phyloP scores from a whole-genome alignment of 495 filamentous ascomycete species.

The Podospora tetraspora region DNA sequence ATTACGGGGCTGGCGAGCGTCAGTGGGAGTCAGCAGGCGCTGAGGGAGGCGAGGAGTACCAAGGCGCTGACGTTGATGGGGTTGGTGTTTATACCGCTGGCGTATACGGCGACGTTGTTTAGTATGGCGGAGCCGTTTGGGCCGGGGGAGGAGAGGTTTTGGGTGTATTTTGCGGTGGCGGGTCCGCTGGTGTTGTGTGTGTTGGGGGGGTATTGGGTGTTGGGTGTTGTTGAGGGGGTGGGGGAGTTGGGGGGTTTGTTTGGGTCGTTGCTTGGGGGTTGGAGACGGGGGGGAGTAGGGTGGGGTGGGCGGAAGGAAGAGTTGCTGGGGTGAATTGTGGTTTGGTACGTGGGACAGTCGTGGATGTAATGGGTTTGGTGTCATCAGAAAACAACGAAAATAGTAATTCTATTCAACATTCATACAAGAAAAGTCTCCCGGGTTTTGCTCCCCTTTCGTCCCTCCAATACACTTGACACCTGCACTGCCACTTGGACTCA shows the following conservation, averaged over 20 bases:
- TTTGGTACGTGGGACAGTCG: too few species aligned
- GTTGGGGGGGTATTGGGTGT: neutral
- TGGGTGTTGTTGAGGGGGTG: neutral
- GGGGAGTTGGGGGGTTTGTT: too few species aligned
- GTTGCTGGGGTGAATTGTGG: too few species aligned
- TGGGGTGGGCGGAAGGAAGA: too few species aligned
- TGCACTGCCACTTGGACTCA: neutral
- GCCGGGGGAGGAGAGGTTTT: neutral
- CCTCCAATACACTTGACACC: neutral
- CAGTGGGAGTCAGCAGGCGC: neutral
- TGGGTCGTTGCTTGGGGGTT: too few species aligned
- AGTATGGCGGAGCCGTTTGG: conserved; percentile 3
- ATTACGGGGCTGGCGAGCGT: conserved; percentile 4
- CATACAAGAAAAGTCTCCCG: neutral
- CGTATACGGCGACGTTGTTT: neutral
- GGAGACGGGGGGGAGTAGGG: too few species aligned
- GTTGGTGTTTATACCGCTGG: conserved; percentile 3
- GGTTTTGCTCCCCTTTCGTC: neutral
- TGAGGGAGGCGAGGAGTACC: neutral
- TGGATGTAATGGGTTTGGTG: too few species aligned
- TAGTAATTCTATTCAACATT: neutral
- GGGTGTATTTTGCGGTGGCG: conserved; percentile 2
- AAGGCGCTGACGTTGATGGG: neutral
- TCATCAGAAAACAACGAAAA: neutral
- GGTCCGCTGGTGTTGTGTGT: neutral